Base-by-base conservation (phyloP, 2,329 filamentous ascomycete genomes). In the Pseudogymnoascus sp. region DNA sequence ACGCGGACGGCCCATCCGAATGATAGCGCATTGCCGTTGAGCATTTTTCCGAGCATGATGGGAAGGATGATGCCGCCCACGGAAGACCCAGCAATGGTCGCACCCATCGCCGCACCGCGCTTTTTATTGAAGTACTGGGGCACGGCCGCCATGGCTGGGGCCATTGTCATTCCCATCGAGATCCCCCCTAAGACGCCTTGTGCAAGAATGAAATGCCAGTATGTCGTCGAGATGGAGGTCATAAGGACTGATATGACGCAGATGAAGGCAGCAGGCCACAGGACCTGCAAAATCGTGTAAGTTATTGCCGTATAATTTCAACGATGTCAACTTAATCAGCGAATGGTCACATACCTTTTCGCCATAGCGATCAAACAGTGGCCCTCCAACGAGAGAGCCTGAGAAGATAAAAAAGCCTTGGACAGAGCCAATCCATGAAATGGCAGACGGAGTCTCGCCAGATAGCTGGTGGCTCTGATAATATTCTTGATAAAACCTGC, bases 181-280 rank as follows among this genome's bases (percentile, higher is more conserved):
- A 77, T 74, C 45, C 77, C 74, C 62, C 77, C 78, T 65, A 75
- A 77, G 2, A 81, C 66, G 1, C 78, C 79, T 67, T 83, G 79
- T 0, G 77, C 73, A 2, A 81, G 73, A 34, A 84, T 71, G 68
- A 83, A 79, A 37, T 83, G 81, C 67, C 79, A 84, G 70, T 82
- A 84, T 64, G 81, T 68, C 0, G 75, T 80, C 62, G 77, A 85
- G 63, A 88, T 72, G 5, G 78, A 81, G 0, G 82, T 78, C 83
- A 87, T 86, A 82, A 88, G 86, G 5, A 88, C 70, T 1, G 83
- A 81, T 62, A 87, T 81, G 14, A 87, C 80, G 63, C 86, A 81
- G 31, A 85, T 69, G 61, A 86, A 73, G 0, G 76, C 80, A 21
- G 83, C 83, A 12, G 71, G 70, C 0, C 82, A 23, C 2, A 86